These are phyloP conservation scores for Rhexocercosporidium sp. DNA, from an alignment of 2,329 filamentous ascomycete genomes.

Conservation along the genomic window DNA sequence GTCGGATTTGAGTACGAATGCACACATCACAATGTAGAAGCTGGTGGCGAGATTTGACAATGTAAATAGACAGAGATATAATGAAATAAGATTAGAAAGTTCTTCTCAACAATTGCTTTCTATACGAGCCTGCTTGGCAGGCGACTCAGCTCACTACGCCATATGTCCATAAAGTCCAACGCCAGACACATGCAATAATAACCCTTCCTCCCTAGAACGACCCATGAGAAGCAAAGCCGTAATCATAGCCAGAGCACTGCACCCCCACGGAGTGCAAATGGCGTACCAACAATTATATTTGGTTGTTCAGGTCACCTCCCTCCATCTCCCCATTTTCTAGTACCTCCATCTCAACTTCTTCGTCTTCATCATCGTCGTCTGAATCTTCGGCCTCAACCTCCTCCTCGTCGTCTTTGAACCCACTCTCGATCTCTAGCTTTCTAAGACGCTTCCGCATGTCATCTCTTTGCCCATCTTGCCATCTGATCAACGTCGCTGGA, in stretches of 20 bases:
- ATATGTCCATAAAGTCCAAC: slow-evolving; percentile 30
- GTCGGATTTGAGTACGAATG: too few species aligned
- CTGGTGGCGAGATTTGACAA: too few species aligned
- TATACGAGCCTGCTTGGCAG: slow-evolving; percentile 25
- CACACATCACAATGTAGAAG: too few species aligned
- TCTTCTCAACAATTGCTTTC: slow-evolving; percentile 25
- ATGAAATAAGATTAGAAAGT: background rate
- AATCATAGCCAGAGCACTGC: slow-evolving; percentile 19
- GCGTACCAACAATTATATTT: slow-evolving; percentile 17
- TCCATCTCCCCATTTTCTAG: slow-evolving; percentile 35
- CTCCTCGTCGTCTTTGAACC: slow-evolving; percentile 74
- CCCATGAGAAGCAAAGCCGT: slow-evolving; percentile 22
- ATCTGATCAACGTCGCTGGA: slow-evolving; percentile 83
- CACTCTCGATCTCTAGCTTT: slow-evolving; percentile 75
- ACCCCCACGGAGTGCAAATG: background rate
- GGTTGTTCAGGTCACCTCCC: slow-evolving; percentile 26
- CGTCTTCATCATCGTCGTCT: slow-evolving; percentile 54
- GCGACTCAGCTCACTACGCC: slow-evolving; percentile 22
- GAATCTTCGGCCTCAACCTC: slow-evolving; percentile 64
- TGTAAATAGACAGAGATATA: background rate
- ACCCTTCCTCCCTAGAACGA: slow-evolving; percentile 26
- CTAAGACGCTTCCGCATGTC: slow-evolving; percentile 80
- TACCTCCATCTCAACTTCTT: slow-evolving; percentile 38
- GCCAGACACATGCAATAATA: slow-evolving; percentile 31
- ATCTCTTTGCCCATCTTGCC: slow-evolving; percentile 83